Percentiles rank a stretch among this genome's conserved stretches.
These are phyloP conservation scores for Hondaea fermentalgiana DNA, from an alignment of 108 stramenopile species.

Conservation along the genomic window DNA sequence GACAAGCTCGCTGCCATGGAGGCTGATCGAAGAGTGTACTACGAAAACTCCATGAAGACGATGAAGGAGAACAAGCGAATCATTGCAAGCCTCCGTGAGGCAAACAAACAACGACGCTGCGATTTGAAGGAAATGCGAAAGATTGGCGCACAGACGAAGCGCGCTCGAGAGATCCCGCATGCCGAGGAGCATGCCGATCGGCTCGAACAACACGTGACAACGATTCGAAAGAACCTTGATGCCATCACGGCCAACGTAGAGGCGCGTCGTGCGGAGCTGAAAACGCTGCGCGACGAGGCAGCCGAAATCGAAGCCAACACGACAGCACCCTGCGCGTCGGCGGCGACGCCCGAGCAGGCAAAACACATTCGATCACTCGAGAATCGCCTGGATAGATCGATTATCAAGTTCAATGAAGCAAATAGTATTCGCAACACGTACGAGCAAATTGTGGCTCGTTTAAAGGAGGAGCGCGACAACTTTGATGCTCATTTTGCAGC, in stretches of 20 bases:
- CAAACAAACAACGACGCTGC: conserved; percentile 41
- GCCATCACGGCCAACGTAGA: not conserved
- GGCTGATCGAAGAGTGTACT: conserved; percentile 44
- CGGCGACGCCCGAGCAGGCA: not conserved
- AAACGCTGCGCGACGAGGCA: not conserved
- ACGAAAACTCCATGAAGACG: conserved; percentile 47
- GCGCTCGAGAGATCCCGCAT: not conserved
- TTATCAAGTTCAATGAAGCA: conserved; percentile 70
- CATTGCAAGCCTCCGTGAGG: conserved; percentile 22
- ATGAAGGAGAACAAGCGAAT: conserved; percentile 40
- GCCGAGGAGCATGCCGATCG: conserved; percentile 24
- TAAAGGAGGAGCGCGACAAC: conserved; percentile 68
- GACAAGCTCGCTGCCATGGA: not conserved
- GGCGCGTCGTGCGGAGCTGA: not conserved
- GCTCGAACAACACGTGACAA: not conserved
- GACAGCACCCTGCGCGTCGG: not conserved
- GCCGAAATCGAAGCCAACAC: not conserved
- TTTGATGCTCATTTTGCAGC: conserved; percentile 74
- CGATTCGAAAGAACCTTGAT: not conserved
- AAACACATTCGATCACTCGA: conserved; percentile 48
- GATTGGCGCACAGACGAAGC: not conserved
- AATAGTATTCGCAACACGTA: conserved; percentile 68
- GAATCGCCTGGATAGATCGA: conserved; percentile 53
- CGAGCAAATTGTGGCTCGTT: conserved; percentile 72
- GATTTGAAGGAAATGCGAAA: conserved; percentile 18